These are phyloP conservation scores for Zygoascus hellenicus DNA, from an alignment of 1,139 yeast genomes.

Conservation along the genomic window DNA sequence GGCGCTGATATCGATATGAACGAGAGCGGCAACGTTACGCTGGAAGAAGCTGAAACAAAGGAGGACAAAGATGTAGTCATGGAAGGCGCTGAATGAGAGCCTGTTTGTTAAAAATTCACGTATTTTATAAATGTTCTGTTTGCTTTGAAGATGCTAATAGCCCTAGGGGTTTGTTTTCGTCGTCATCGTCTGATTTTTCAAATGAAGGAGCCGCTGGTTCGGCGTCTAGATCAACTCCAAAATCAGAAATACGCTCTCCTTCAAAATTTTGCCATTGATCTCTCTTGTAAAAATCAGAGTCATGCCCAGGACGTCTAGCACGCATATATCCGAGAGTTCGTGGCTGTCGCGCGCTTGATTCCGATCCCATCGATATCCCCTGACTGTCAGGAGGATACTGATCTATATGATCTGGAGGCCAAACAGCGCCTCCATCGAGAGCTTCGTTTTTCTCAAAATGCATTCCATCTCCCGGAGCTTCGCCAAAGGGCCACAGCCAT, in stretches of 20 bases:
- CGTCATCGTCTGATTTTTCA: slow-evolving; percentile 8
- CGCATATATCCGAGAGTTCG: slow-evolving; percentile 16
- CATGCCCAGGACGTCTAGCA: slow-evolving; percentile 1
- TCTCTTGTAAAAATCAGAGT: slow-evolving; percentile 32
- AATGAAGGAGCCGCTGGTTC: slow-evolving; percentile 13
- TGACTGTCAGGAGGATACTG: slow-evolving; percentile 33
- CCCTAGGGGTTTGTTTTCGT: slow-evolving; percentile 20
- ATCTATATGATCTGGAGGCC: slow-evolving; percentile 86
- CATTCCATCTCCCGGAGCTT: slow-evolving; percentile 50
- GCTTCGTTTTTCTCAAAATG: slow-evolving; percentile 50
- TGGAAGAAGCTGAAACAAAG: slow-evolving; percentile 11
- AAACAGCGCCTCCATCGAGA: slow-evolving; percentile 46
- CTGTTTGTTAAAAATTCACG: not conserved
- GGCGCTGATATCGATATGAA: not conserved
- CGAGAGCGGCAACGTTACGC: slow-evolving; percentile 5
- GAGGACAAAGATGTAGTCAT: slow-evolving; percentile 34
- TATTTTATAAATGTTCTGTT: not conserved
- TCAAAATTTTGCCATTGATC: slow-evolving; percentile 66
- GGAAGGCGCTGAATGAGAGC: slow-evolving; percentile 15
- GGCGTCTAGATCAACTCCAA: slow-evolving; percentile 74
- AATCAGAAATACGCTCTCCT: slow-evolving; percentile 79
- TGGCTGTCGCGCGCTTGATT: slow-evolving; percentile 11
- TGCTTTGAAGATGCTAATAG: slow-evolving; percentile 4
- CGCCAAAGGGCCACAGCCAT: slow-evolving; percentile 71
- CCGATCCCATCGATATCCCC: slow-evolving; percentile 6